A percentile compares a stretch with the other conserved stretches of the same genome.
Evolutionary conservation across 2,329 filamentous ascomycete species (phyloP).

Genomic region (Fusarium sp.): DNA sequence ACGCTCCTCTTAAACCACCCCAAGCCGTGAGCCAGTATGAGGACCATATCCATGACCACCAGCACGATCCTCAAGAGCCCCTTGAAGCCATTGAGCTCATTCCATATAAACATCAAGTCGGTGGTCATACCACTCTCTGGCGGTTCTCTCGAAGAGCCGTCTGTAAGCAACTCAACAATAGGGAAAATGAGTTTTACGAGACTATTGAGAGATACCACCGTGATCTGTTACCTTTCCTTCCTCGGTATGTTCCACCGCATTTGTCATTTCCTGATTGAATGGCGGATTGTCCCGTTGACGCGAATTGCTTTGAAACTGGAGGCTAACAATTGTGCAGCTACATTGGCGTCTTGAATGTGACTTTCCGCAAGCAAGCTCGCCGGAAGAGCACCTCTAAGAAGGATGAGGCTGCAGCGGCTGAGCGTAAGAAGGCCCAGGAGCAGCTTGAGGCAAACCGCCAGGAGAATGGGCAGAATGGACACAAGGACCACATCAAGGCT

Average conservation of each 20-base stretch:
- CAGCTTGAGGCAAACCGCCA: conserved; percentile 35
- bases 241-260: conserved; percentile 65
- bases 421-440: conserved; percentile 50
- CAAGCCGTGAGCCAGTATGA: conserved; percentile 54
- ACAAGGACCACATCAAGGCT: conserved; percentile 15
- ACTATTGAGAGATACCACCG: conserved; percentile 91
- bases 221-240: conserved; percentile 87
- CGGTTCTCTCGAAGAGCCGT: conserved; percentile 94
- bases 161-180: conserved; percentile 97
- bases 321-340: conserved; percentile 66
- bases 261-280: conserved; percentile 1
- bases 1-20: conserved; percentile 45
- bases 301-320: neutral
- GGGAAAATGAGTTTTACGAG: conserved; percentile 99
- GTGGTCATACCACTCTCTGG: conserved; percentile 95
- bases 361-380: conserved; percentile 83
- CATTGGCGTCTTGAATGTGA: conserved; percentile 96
- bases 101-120: conserved; percentile 96
- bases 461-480: conserved; percentile 29
- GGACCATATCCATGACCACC: conserved; percentile 61
- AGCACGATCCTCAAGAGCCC: conserved; percentile 64
- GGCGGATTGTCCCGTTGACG: conserved; percentile 20
- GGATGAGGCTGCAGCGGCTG: conserved; percentile 53
- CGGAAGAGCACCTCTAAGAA: conserved; percentile 64
- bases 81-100: conserved; percentile 94